Base-by-base conservation (phyloP, 1,284 basidiomycete species). In the Cryptococcus wingfieldii region DNA sequence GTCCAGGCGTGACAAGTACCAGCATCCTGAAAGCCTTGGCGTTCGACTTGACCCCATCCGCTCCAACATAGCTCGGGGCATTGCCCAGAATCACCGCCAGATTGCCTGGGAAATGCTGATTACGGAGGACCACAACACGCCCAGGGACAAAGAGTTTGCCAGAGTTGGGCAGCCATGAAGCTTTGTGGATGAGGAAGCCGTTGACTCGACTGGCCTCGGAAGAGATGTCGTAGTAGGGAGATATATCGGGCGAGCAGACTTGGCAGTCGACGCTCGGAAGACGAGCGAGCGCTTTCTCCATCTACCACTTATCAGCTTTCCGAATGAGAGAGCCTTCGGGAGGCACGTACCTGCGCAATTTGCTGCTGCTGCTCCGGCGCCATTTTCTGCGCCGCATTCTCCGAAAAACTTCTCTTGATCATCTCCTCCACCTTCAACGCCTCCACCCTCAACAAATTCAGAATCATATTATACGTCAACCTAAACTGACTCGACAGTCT, bases 341-440 rank as follows among this genome's bases (percentile, higher is more conserved):
- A 19, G 18, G 13, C 23, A 14, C 83, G 69, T 64, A 89, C 91
- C 79, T 91, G 85, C 2, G 81, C 75, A 18, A 98, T 88, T 72
- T 88, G 85, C 70, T 86, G 85, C 76, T 98, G 91, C 63, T 98
- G 91, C 55, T 97, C 91, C 1, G 96, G 96, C 19, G 97, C 80
- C 53, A 98, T 79, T 51, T 87, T 83, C 70, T 99, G 96, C 0
- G 94, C 88, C 0, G 93, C 87, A 69, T 98, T 98, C 79, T 99
- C 96, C 4, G 95, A 98, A 77, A 99, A 98, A 71, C 90, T 94
- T 38, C 96, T 83, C 77, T 98, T 98, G 76, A 99, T 98, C 96
- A 99, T 98, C 75, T 98, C 96, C 71, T 99, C 96, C 8, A 99
- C 96, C 61, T 87, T 84, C 38, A 99, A 81, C 2, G 96, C 93